These are phyloP conservation scores for Cyclotella kingstonii DNA, from an alignment of 108 stramenopile genomes.

Conservation along the genomic window DNA sequence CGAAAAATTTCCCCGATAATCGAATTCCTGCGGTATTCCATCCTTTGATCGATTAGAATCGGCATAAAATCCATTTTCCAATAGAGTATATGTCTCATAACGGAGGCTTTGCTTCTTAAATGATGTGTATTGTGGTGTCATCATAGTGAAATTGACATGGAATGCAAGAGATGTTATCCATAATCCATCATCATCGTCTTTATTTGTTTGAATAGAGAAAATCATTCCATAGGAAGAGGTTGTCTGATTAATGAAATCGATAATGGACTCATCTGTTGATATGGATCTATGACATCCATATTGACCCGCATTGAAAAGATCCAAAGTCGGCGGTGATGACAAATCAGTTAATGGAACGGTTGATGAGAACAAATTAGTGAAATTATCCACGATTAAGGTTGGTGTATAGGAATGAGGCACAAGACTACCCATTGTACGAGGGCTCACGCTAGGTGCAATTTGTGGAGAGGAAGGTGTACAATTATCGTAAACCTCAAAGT, in stretches of 20 bases:
- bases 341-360: not conserved
- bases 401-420: conserved; percentile 1
- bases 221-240: conserved; percentile 23
- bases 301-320: conserved; percentile 4
- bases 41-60: conserved; percentile 18
- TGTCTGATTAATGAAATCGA: conserved; percentile 15
- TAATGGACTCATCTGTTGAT: conserved; percentile 11
- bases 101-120: not conserved
- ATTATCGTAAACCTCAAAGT: not conserved
- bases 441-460: not conserved
- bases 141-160: conserved; percentile 13
- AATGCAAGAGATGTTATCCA: conserved; percentile 21
- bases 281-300: conserved; percentile 24
- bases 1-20: conserved; percentile 32
- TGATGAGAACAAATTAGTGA: not conserved
- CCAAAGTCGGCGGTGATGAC: not conserved
- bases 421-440: not conserved
- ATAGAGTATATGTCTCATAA: conserved; percentile 23
- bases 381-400: not conserved
- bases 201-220: conserved; percentile 17
- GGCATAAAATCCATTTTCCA: conserved; percentile 13
- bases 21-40: conserved; percentile 7
- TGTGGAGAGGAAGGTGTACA: conserved; percentile 6
- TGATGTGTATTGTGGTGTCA: not conserved
- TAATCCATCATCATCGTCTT: conserved; percentile 19